These are phyloP conservation scores for Prunus kanzakura DNA, from an alignment of 306 rosid species.

Conservation along the genomic window DNA sequence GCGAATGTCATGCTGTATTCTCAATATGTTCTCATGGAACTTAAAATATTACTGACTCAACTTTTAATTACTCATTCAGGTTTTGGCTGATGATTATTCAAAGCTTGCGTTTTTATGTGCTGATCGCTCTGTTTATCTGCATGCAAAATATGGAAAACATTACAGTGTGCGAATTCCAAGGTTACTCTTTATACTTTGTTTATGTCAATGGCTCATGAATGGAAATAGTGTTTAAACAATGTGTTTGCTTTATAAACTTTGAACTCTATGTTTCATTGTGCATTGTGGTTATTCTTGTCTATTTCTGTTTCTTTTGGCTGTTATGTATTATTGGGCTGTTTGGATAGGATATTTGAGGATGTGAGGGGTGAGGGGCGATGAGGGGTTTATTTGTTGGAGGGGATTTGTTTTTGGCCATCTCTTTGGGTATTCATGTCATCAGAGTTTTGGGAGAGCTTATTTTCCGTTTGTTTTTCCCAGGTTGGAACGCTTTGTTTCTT, in stretches of 20 bases:
- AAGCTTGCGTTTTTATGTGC: constrained; percentile 92
- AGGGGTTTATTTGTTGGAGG: neutral
- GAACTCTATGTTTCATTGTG: neutral
- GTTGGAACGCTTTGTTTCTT: neutral
- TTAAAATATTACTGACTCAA: constrained; percentile 10
- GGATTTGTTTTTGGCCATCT: neutral
- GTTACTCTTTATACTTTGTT: constrained; percentile 31
- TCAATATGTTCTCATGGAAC: neutral
- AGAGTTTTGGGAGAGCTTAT: neutral
- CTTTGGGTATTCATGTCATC: neutral
- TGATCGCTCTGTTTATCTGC: constrained; percentile 74
- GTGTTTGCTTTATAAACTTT: neutral
- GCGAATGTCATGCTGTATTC: too few relatives aligned
- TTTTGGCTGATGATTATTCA: constrained; percentile 80
- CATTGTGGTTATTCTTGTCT: neutral
- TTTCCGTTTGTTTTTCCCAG: neutral
- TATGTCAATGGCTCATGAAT: neutral
- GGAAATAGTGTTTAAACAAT: neutral
- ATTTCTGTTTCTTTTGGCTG: too few relatives aligned
- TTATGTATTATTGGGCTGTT: neutral
- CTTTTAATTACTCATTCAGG: constrained; percentile 41
- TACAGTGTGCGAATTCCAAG: constrained; percentile 84
- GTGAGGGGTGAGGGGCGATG: neutral
- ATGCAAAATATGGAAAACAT: constrained; percentile 95
- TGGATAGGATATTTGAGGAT: neutral